Evolutionary conservation across 2,329 filamentous ascomycete genomes (phyloP).

Genomic region (Sarocladium brachiariae): DNA sequence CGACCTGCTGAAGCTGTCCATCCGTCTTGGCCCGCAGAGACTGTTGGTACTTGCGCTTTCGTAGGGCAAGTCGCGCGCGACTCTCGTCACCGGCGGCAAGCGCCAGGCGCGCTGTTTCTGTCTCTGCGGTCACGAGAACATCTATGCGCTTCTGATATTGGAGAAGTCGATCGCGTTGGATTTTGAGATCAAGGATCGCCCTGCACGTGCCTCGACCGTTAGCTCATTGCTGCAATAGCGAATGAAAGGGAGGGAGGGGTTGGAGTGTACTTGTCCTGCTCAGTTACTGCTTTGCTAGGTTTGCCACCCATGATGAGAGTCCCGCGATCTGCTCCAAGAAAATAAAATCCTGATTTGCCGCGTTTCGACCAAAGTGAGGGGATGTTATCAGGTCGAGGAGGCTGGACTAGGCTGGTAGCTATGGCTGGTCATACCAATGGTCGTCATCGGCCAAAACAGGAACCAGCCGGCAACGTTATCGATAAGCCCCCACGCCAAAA

Average conservation of each 20-base stretch:
- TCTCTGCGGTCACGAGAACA: slow-evolving; percentile 80
- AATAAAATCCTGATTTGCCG: too few species aligned
- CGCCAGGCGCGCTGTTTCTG: slow-evolving; percentile 76
- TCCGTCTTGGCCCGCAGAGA: slow-evolving; percentile 84
- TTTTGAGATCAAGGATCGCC: slow-evolving; percentile 96
- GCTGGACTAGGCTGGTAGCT: background rate
- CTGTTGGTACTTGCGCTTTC: slow-evolving; percentile 96
- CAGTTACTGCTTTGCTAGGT: slow-evolving; percentile 49
- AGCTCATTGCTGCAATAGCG: background rate
- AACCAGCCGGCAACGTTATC: background rate
- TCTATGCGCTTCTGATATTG: slow-evolving; percentile 92
- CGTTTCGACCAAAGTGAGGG: background rate
- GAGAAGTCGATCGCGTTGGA: slow-evolving; percentile 92
- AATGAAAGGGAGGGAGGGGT: slow-evolving; percentile 11
- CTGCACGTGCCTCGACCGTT: slow-evolving; percentile 36
- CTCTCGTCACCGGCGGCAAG: slow-evolving; percentile 72
- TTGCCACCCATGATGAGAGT: slow-evolving; percentile 43
- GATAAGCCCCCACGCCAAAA: slow-evolving; percentile 3
- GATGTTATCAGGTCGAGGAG: background rate
- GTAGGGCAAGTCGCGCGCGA: slow-evolving; percentile 77
- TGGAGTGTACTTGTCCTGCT: slow-evolving; percentile 69
- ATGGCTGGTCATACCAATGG: slow-evolving; percentile 2
- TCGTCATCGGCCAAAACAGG: slow-evolving; percentile 9
- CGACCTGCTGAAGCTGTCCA: slow-evolving; percentile 85
- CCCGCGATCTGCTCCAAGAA: too few species aligned